phyloP scores from a whole-genome alignment of 2,329 filamentous ascomycete genomes.

The Elsinoe perseae region DNA sequence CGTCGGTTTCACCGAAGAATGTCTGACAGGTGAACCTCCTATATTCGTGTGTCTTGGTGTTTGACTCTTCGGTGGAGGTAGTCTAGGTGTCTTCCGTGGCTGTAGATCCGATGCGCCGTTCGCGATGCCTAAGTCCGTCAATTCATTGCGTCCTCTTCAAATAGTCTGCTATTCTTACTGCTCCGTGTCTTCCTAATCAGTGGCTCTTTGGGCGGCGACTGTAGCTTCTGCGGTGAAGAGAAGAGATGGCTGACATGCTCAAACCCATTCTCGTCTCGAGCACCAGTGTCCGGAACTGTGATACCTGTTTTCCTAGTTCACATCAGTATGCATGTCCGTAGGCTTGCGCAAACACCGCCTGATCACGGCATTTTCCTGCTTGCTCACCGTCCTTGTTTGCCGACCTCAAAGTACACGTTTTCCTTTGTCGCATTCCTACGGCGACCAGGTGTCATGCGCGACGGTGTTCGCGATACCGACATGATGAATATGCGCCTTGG shows the following conservation, averaged over 20 bases:
- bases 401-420: constrained; percentile 20
- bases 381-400: constrained; percentile 20
- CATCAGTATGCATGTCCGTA: constrained; percentile 21
- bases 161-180: not conserved
- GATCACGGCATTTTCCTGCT: not conserved
- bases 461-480: constrained; percentile 6
- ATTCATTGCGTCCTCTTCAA: constrained; percentile 4
- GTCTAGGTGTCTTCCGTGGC: constrained; percentile 37
- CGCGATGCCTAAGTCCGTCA: constrained; percentile 38
- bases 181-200: constrained; percentile 6
- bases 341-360: not conserved
- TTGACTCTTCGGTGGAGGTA: constrained; percentile 45
- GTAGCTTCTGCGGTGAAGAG: constrained; percentile 57
- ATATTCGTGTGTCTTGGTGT: constrained; percentile 59
- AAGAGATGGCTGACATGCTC: constrained; percentile 82
- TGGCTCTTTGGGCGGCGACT: not conserved
- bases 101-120: constrained; percentile 40
- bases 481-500: not conserved
- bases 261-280: constrained; percentile 85
- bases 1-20: constrained; percentile 49
- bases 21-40: constrained; percentile 52
- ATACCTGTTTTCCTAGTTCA: constrained; percentile 75
- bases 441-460: constrained; percentile 17
- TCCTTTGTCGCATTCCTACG: constrained; percentile 19
- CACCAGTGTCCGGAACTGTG: constrained; percentile 65